Base-by-base conservation (phyloP, 352 stramenopile genomes). In the Thraustochytrium sp. region DNA sequence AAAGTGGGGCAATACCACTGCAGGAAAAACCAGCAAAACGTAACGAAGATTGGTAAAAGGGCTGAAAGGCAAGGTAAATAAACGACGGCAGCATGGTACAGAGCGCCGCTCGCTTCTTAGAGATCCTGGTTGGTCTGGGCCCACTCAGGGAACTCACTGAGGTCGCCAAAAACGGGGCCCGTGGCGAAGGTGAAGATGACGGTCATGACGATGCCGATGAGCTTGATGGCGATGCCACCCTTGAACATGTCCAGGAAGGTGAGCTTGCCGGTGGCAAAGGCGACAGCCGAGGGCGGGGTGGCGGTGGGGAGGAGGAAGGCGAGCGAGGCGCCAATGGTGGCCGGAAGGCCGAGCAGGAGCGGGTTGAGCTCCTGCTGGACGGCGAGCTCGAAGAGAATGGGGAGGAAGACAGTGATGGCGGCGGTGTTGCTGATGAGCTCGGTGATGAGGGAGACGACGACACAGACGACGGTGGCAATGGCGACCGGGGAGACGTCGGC, bases 361-460 rank as follows among this genome's bases (percentile, higher is more conserved):
- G 62, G 62, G 34, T 75, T 51, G 11, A 75, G 8, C 21, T 36
- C 18, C 3, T 51, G 37, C 40, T 75, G 37, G 21, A 75, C 40
- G 23, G 62, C 62, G n/a, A 75, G 37, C 16, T 51, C 37, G 18
- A 54, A 36, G 26, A 75, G 62, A 37, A 75, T 75, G 44, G 62
- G 37, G 16, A 53, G 9, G 26, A 75, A 54, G 16, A 75, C 11
- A 21, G 59, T 75, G 37, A 51, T 75, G 11, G 62, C 36, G 29
- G 62, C 62, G 8, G 62, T 75, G 40, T 75, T 75, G 31, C 37
- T 54, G 62, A 54, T 54, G 37, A 75, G 62, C 62, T 75, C 62
- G 5, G 62, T 75, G 21, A 75, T 5, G 0, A 75, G 4, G 31
- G 36, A n/a, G 4, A 75, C 34, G 40, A 72, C 40, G 9, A 72